Base-by-base conservation (phyloP, 108 stramenopile species). In the Epithemia pelagica region DNA sequence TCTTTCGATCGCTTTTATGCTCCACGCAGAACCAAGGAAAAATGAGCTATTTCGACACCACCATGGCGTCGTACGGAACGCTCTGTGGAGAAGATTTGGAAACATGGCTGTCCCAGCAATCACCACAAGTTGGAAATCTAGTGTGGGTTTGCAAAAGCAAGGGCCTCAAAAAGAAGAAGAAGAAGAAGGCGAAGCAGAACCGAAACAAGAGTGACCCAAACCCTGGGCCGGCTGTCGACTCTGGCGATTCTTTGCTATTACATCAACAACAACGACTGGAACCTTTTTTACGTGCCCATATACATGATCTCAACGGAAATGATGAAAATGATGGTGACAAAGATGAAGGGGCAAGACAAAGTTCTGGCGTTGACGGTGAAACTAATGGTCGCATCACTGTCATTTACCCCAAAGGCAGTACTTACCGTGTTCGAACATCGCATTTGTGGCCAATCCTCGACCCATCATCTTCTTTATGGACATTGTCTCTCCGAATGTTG, bases 361-460 rank as follows among this genome's bases (percentile, higher is more conserved):
- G 18, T 58, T 27, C 33, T 56, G 10, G 53, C 65, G 67, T 57
- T 27, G 1, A n/a, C 55, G 27, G 20, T 24, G 54, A 2, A 7
- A 8, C 30, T 31, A 2, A 32, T 15, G 30, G 74, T 27, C 76
- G 90, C 32, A 62, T 91, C 0, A 52, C 76, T 51, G 84, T 91
- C 3, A 81, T 74, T 24, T 92, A 92, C 72, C 85, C 91, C 15
- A 76, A 77, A 27, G 88, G 88, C 31, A 75, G 88, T 10, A 92
- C 91, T 0, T 92, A 92, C 65, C 68, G 72, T 28, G 87, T 88
- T 19, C 74, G 75, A 25, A 64, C 76, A 22, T 71, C 46, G 30
- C 78, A 84, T 59, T 66, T 89, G 28, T 54, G 82, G 23, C 86
- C 86, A 26, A 79, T 89, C 19, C 52, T 89, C 59, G 86, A 87